Evolutionary conservation across 1,139 yeast species (phyloP).

Genomic region (Geotrichum citri-aurantii): DNA sequence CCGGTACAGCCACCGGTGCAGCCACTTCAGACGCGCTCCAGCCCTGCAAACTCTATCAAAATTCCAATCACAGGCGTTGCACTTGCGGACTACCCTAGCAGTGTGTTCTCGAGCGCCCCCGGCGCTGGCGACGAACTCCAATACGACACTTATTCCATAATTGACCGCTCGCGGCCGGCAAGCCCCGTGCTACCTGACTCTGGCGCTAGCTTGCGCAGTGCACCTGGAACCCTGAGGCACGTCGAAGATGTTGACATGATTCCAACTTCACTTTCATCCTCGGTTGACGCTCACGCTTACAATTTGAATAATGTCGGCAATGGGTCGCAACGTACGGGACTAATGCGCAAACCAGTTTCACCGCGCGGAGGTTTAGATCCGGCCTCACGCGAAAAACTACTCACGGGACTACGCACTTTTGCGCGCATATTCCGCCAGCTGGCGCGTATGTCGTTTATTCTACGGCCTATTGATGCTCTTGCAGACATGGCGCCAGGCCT

Average conservation of each 20-base stretch:
- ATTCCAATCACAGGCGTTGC: constrained; percentile 11
- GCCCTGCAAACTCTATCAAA: constrained; percentile 2
- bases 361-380: not conserved
- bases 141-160: constrained; percentile 6
- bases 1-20: not conserved
- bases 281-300: constrained; percentile 3
- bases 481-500: constrained; percentile 29
- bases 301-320: not conserved
- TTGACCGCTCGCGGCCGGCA: constrained; percentile 4
- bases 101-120: constrained; percentile 1
- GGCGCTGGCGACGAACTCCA: constrained; percentile 5
- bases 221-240: not conserved
- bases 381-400: not conserved
- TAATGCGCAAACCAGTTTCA: not conserved
- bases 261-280: constrained; percentile 7
- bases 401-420: constrained; percentile 11
- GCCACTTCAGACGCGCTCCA: not conserved
- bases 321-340: not conserved
- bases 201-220: not conserved
- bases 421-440: constrained; percentile 24
- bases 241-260: constrained; percentile 1
- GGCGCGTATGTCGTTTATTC: constrained; percentile 27
- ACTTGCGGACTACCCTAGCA: constrained; percentile 2
- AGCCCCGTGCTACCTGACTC: constrained; percentile 5
- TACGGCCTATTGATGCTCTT: constrained; percentile 30